Base-by-base conservation (phyloP, 768 basidiomycete species). In the Mycena rebaudengoi region DNA sequence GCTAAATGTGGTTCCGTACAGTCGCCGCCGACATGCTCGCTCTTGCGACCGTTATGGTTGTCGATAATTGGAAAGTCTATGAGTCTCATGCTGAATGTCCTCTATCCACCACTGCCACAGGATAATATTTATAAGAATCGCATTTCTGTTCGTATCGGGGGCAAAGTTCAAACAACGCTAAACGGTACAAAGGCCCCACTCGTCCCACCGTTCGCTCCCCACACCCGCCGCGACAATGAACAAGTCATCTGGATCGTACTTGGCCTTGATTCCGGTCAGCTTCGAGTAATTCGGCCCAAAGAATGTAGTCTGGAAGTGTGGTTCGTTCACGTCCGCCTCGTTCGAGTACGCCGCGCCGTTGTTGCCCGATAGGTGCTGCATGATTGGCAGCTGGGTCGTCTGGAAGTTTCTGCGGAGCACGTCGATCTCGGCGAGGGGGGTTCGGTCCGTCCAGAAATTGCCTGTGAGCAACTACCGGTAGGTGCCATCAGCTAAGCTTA, bases 201-300 rank as follows among this genome's bases (percentile, higher is more conserved):
- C 60, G 50, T 76, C 72, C 77, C 76, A 77, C 45, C 66, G 18
- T 60, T 77, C 76, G 32, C 73, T 74, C n/a, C 72, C 74, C 25
- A 77, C 74, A 18, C 76, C 76, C 16, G 62, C 59, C 48, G 30
- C 18, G 23, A 75, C 76, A 54, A 79, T 75, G 56, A 77, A 79
- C 21, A 78, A 59, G 40, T 76, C 76, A 12, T 62, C 61, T 26
- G 74, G 72, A 55, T 78, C 77, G 59, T 77, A 78, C 29, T 60
- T 60, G 11, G 54, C 48, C 63, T 77, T 79, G 59, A 76, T 71
- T 12, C 5, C 16, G 41, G 69, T 70, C n/a, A 78, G 62, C 39
- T 63, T 70, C 13, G 49, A 52, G 51, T 77, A 78, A 45, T 78
- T 77, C 4, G 72, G 58, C 29, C 78, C 77, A 64, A 69, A 79